Percentiles rank a stretch among this genome's conserved stretches.
phyloP scores from a whole-genome alignment of 148 eudicot genomes.

The Simmondsia chinensis region DNA sequence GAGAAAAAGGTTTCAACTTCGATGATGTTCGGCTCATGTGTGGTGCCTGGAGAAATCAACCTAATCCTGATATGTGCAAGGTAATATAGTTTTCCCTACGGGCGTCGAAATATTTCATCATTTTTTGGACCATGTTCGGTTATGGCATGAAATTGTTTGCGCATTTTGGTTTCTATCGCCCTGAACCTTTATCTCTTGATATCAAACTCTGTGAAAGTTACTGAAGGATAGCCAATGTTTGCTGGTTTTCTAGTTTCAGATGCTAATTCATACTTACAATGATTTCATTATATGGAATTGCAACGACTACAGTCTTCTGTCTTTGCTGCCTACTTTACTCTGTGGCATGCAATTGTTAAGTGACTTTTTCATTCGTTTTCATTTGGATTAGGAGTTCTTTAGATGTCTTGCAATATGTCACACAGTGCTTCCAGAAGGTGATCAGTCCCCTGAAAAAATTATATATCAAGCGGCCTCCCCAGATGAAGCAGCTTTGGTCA shows the following conservation, averaged over 20 bases:
- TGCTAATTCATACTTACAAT: too few species aligned
- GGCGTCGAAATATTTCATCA: neutral
- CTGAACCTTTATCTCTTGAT: too few species aligned
- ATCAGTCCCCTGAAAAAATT: conserved; percentile 84
- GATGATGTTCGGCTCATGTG: conserved; percentile 85
- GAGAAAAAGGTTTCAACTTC: conserved; percentile 93
- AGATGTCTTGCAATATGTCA: conserved; percentile 99
- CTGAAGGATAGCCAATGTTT: too few species aligned
- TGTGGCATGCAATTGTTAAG: neutral
- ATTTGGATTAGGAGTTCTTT: conserved; percentile 69
- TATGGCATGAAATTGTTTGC: neutral
- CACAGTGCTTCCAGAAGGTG: conserved; percentile 98
- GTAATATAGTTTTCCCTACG: conserved; percentile 22
- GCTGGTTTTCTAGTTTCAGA: too few species aligned
- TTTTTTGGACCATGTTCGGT: neutral
- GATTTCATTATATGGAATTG: too few species aligned
- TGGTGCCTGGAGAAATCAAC: conserved; percentile 98
- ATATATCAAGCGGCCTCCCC: conserved; percentile 97
- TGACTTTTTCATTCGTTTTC: neutral
- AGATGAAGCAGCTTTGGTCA: conserved; percentile 94
- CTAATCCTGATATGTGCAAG: conserved; percentile 87
- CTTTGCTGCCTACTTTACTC: too few species aligned
- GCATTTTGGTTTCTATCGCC: too few species aligned
- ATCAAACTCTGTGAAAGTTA: too few species aligned
- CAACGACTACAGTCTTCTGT: too few species aligned